Evolutionary conservation across 768 basidiomycete genomes (phyloP).

Genomic region (Xerocomus brunneocitrinus): DNA sequence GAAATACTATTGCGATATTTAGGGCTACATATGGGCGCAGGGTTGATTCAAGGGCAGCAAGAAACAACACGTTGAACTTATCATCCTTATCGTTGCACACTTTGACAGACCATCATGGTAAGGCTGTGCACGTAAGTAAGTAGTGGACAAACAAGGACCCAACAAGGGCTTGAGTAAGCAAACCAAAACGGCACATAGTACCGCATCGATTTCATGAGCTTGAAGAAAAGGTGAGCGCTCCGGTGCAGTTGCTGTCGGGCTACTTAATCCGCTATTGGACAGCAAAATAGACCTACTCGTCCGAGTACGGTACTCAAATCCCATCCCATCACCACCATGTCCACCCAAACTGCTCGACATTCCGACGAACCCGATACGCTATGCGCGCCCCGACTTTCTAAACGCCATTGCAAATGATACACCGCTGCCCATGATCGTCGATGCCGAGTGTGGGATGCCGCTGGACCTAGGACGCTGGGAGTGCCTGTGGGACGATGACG

Average conservation of each 20-base stretch:
- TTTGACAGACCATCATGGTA: too few relatives aligned
- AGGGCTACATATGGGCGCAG: too few relatives aligned
- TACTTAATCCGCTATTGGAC: slow-evolving; percentile 23
- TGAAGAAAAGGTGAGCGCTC: slow-evolving; percentile 48
- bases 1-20: background rate
- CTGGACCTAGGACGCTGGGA: slow-evolving; percentile 82
- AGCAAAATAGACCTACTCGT: slow-evolving; percentile 88
- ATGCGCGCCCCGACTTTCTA: slow-evolving; percentile 82
- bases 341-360: slow-evolving; percentile 93
- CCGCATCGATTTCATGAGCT: slow-evolving; percentile 38
- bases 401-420: slow-evolving; percentile 75
- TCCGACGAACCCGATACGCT: slow-evolving; percentile 84
- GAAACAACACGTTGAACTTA: too few relatives aligned
- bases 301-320: slow-evolving; percentile 90
- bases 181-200: slow-evolving; percentile 3
- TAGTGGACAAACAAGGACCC: slow-evolving; percentile 9
- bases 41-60: too few relatives aligned
- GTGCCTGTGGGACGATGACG: slow-evolving; percentile 79
- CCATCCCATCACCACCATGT: slow-evolving; percentile 92
- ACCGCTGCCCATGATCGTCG: slow-evolving; percentile 92
- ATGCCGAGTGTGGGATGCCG: slow-evolving; percentile 96
- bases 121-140: too few relatives aligned
- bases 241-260: background rate
- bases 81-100: too few relatives aligned
- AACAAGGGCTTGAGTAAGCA: slow-evolving; percentile 1